Evolutionary conservation across 345 rosid genomes (phyloP), one percentile per base, ranked within the genome.

Genomic region (Murraya paniculata): DNA sequence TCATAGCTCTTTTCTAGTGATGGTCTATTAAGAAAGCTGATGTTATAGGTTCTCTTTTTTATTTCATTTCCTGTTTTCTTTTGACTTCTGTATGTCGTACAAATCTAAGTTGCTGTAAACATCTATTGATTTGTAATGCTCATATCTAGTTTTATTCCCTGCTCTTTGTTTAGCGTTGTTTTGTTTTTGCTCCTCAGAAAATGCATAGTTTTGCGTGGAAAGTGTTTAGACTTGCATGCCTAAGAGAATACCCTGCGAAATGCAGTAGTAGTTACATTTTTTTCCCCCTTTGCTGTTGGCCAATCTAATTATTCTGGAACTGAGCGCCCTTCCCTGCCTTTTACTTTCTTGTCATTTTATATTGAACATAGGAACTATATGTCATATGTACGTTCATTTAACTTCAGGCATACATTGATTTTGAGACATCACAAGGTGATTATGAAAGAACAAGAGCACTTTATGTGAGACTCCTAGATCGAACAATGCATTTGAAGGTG

Each of bases 401-500:
- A 72, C 56, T 72, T 66, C 89, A 93, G 94, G 98, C 97, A 78
- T 95, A 91, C 80, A 92, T 95, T 22, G 98, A 95, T 77, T 95
- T 95, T 80, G 99, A 93, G 84, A 92, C 90, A 60, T 85, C 97
- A 11, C 94, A 91, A 86, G 91, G 91, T 45, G 97, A 95, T 71
- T 89, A 76, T 75, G 92, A 86, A 64, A 88, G 88, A 86, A 91
- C 94, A 0, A 77, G 93, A 66, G 87, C 87, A 76, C 82, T 92
- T 24, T 95, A 93, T 62, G 92, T 88, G 85, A 87, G 95, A 74
- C 89, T 92, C 24, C 79, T 93, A 73, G 93, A 90, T 74, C 90
- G 97, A 24, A 95, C 98, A 10, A 92, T 92, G 82, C 97, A 95
- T 76, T 80, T 92, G 82, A 95, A 93, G 84, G 98, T 92, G 19